Evolutionary conservation across 1,284 basidiomycete genomes (phyloP).

Genomic region (Inonotus hispidus): DNA sequence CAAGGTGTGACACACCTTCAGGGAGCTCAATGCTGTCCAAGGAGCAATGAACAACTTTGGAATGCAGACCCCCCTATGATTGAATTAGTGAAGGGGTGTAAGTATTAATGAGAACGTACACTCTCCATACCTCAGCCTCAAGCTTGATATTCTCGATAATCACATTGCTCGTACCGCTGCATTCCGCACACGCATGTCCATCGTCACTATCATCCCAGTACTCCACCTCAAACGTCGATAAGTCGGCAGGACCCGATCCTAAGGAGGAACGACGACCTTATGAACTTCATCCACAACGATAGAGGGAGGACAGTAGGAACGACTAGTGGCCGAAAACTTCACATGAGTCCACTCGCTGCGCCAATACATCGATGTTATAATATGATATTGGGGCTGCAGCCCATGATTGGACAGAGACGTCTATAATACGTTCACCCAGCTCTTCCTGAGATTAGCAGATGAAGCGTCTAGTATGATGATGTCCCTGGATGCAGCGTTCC

Average conservation of each 20-base stretch:
- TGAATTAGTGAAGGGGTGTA: neutral
- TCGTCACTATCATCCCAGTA: conserved; percentile 47
- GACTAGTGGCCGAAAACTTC: conserved; percentile 62
- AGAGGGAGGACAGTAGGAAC: conserved; percentile 56
- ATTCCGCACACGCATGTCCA: conserved; percentile 46
- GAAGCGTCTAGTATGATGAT: conserved; percentile 51
- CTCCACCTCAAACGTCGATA: conserved; percentile 50
- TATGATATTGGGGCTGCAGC: conserved; percentile 23
- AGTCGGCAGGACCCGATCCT: conserved; percentile 43
- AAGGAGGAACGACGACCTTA: conserved; percentile 37
- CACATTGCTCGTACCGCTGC: conserved; percentile 44
- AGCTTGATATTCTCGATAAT: conserved; percentile 46
- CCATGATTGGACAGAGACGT: conserved; percentile 69
- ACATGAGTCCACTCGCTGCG: conserved; percentile 32
- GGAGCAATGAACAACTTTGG: conserved; percentile 41
- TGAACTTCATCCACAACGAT: conserved; percentile 41
- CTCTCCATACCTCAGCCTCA: conserved; percentile 39
- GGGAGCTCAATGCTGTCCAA: conserved; percentile 33
- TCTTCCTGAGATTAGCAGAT: conserved; percentile 52
- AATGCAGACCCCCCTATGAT: conserved; percentile 39
- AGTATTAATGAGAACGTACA: neutral
- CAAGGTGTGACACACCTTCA: conserved; percentile 23
- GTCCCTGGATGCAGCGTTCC: conserved; percentile 56
- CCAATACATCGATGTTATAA: conserved; percentile 18
- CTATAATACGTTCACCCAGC: conserved; percentile 63